Conservation (phyloP, 2,329 filamentous ascomycete genomes). For the Neopestalotiopsis clavispora region DNA sequence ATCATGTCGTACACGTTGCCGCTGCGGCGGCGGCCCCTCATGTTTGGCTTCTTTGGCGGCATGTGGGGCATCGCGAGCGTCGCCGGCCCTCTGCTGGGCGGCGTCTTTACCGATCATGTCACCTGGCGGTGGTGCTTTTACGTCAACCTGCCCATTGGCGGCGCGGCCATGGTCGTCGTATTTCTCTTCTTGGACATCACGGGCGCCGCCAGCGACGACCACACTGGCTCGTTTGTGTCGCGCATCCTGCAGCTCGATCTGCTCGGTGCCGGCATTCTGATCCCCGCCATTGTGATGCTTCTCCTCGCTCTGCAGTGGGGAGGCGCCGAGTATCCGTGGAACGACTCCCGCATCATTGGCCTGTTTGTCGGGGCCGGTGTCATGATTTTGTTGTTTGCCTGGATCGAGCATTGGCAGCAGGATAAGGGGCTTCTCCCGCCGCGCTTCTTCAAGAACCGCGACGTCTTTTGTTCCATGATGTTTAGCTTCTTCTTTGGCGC, state of each 20-base stretch:
- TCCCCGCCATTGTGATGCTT: conserved; percentile 57
- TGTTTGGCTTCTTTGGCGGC: conserved; percentile 19
- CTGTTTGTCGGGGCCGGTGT: conserved; percentile 54
- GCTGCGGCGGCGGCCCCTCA: conserved; percentile 24
- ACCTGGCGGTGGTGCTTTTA: conserved; percentile 30
- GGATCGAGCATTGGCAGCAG: conserved; percentile 48
- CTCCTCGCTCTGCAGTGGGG: conserved; percentile 64
- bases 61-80: conserved; percentile 25
- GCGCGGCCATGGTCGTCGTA: conserved; percentile 52
- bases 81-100: conserved; percentile 23
- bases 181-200: conserved; percentile 50
- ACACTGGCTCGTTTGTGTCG: conserved; percentile 36
- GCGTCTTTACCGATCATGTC: conserved; percentile 22
- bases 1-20: conserved; percentile 27
- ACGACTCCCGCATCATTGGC: conserved; percentile 51
- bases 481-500: conserved; percentile 54
- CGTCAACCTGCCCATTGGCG: conserved; percentile 47
- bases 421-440: conserved; percentile 56
- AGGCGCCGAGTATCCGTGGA: conserved; percentile 57
- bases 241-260: conserved; percentile 54
- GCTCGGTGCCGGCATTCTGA: conserved; percentile 52
- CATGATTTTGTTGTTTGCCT: conserved; percentile 52
- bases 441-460: conserved; percentile 51
- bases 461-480: conserved; percentile 40
- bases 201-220: conserved; percentile 35